Evolutionary conservation across 371 early-diverging fungal genomes (phyloP).

Genomic region (Umbelopsis sp.): DNA sequence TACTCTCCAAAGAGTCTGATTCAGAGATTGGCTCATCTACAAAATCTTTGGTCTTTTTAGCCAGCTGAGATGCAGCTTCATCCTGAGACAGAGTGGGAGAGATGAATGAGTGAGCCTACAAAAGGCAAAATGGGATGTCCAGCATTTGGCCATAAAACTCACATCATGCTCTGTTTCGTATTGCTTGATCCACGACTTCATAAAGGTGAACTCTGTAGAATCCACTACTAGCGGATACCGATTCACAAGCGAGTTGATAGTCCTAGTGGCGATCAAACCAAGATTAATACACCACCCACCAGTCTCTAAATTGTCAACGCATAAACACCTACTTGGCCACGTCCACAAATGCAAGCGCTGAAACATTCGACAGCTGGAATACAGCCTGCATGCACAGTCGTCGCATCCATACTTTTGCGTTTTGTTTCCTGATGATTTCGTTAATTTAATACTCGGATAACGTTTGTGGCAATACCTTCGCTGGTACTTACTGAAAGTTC

Average conservation of each 20-base stretch:
- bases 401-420: slow-evolving; percentile 40
- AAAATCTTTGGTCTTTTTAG: slow-evolving; percentile 21
- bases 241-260: slow-evolving; percentile 30
- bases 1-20: slow-evolving; percentile 13
- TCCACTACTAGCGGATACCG: slow-evolving; percentile 33
- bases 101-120: not conserved
- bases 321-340: slow-evolving; percentile 41
- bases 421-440: slow-evolving; percentile 23
- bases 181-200: slow-evolving; percentile 36
- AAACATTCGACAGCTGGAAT: slow-evolving; percentile 28
- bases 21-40: slow-evolving; percentile 20
- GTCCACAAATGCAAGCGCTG: slow-evolving; percentile 43
- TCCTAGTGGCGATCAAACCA: not conserved
- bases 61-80: slow-evolving; percentile 2
- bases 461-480: not conserved
- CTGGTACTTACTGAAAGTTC: slow-evolving; percentile 41
- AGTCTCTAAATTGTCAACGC: not conserved
- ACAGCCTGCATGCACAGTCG: slow-evolving; percentile 36
- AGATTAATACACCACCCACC: not conserved
- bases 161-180: slow-evolving; percentile 32
- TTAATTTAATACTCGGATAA: not conserved
- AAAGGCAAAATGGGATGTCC: too few relatives aligned
- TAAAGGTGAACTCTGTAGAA: slow-evolving; percentile 26
- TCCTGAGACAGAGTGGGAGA: not conserved
- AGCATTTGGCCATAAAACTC: not conserved